Conservation (phyloP, 768 basidiomycete genomes). For the Ramaria sp. region DNA sequence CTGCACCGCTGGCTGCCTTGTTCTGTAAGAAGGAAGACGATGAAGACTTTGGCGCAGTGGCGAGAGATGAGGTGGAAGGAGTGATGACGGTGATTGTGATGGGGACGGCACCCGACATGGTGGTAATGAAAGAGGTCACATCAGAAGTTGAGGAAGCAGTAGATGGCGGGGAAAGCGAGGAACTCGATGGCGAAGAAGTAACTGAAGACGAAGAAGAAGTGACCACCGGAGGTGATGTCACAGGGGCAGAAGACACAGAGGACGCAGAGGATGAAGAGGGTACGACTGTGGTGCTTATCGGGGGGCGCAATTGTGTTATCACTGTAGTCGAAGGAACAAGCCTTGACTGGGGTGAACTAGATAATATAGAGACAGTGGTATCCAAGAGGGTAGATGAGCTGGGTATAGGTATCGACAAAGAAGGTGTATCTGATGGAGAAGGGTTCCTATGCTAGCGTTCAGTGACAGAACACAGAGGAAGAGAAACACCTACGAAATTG, state of each 20-base stretch:
- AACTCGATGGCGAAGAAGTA: not conserved
- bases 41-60: conserved; percentile 6
- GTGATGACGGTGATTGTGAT: conserved; percentile 20
- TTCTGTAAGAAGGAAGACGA: conserved; percentile 46
- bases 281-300: not conserved
- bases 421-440: conserved; percentile 9
- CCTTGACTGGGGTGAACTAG: too few relatives aligned
- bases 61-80: conserved; percentile 17
- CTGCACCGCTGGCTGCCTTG: conserved; percentile 48
- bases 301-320: too few relatives aligned
- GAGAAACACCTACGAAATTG: too few relatives aligned
- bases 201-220: conserved; percentile 5
- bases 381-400: not conserved
- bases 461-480: too few relatives aligned
- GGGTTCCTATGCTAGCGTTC: too few relatives aligned
- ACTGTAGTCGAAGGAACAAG: too few relatives aligned
- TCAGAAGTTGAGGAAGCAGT: conserved; percentile 6
- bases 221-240: too few relatives aligned
- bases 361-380: not conserved
- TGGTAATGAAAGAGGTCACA: conserved; percentile 14
- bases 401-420: conserved; percentile 2
- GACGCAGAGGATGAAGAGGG: conserved; percentile 6
- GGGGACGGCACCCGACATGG: conserved; percentile 23
- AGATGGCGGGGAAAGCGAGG: conserved; percentile 6
- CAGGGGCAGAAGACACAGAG: not conserved